Base-by-base conservation (phyloP, 1,139 yeast species). In the Debaryomyces subglobosus region DNA sequence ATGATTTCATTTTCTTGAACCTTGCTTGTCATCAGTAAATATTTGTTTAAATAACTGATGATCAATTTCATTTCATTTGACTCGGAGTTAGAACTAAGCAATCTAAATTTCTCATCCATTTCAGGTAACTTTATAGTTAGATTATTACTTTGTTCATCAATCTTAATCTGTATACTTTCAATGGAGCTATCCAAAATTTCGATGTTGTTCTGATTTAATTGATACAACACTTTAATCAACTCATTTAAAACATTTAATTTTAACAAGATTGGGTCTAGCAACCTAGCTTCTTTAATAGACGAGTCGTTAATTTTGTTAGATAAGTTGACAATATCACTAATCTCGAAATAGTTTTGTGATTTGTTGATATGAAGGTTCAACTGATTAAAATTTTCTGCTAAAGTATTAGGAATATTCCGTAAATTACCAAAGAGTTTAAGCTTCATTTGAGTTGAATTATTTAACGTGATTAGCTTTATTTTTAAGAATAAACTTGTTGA, bases 401-500 rank as follows among this genome's bases (percentile, higher is more conserved):
- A 45, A 16, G 53, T 57, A 10, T 56, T 51, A 2, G 62, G 50
- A 10, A 71, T 53, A 48, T 65, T 67, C 24, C 70, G 57, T 43
- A 72, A 62, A 20, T 65, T 61, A 3, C 77, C 77, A 49, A 64
- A 63, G 30, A 69, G 55, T 33, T 59, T 63, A 30, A 73, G 54
- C 27, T 58, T 58, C 65, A 71, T 66, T 34, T 57, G 59, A 5
- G 66, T 65, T 13, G 58, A 53, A 23, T 56, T 60, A 37, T 60
- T 57, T 23, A 55, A 49, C 47, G 64, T 64, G 18, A 61, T 46
- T 39, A 74, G 55, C 44, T 63, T 60, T 6, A 73, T 66, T 46
- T 64, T 62, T 25, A 76, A 57, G 36, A 75, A 64, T n/a, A 76
- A 57, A 42, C 70, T 58, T 7, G 72, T 66, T 3, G 77, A 61